These are phyloP conservation scores for Colletotrichum musicola DNA, from an alignment of 2,329 filamentous ascomycete genomes.

Conservation along the genomic window DNA sequence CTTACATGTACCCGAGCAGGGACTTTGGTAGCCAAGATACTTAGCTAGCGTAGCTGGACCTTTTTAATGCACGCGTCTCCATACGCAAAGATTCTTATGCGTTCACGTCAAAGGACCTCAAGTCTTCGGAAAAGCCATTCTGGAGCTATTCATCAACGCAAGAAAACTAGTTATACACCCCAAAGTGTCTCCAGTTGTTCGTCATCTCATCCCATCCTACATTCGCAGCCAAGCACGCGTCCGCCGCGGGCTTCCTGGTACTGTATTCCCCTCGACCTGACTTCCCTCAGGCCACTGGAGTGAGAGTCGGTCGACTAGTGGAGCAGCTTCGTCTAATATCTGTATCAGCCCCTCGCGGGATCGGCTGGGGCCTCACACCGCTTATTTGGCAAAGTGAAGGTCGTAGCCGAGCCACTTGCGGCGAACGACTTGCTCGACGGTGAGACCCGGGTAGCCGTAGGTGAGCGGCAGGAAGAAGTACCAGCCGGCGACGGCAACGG, in stretches of 20 bases:
- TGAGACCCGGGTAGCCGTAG: constrained; percentile 92
- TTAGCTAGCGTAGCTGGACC: background rate
- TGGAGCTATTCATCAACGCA: constrained; percentile 23
- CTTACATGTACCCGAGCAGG: background rate
- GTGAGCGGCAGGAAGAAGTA: constrained; percentile 95
- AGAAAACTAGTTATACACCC: constrained; percentile 35
- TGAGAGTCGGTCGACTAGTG: constrained; percentile 14
- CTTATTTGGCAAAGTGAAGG: constrained; percentile 97
- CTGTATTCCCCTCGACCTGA: constrained; percentile 24
- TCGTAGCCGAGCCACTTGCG: constrained; percentile 98
- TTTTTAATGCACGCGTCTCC: too few relatives aligned
- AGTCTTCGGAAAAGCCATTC: background rate
- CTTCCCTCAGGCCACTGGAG: background rate
- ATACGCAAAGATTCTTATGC: background rate
- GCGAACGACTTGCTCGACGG: constrained; percentile 80
- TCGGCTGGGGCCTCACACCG: background rate
- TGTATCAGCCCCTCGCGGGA: background rate
- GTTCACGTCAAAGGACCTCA: background rate
- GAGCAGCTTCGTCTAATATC: constrained; percentile 13
- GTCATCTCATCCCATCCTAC: constrained; percentile 30
- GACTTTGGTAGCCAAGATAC: too few relatives aligned
- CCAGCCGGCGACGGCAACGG: constrained; percentile 80
- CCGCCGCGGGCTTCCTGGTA: constrained; percentile 4
- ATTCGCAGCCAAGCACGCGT: constrained; percentile 14
- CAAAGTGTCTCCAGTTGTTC: constrained; percentile 22